These are phyloP conservation scores for Hyaloraphidium curvatum DNA, from an alignment of 192 early-diverging fungal genomes.

Conservation along the genomic window DNA sequence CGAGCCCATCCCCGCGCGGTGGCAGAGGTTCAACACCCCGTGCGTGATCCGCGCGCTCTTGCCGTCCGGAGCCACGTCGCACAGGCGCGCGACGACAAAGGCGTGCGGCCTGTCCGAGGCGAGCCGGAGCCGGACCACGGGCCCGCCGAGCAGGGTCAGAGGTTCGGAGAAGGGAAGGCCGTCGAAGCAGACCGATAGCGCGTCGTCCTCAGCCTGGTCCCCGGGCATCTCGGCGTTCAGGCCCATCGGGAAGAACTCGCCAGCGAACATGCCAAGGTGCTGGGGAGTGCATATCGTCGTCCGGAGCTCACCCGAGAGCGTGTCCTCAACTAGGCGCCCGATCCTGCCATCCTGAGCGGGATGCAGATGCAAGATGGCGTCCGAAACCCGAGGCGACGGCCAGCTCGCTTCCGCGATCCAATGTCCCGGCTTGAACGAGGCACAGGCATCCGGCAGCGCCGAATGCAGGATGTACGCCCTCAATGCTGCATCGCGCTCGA, in stretches of 20 bases:
- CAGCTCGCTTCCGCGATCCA: no score
- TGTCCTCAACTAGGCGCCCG: no score
- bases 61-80: neutral
- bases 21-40: neutral
- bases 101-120: no score
- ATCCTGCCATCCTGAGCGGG: no score
- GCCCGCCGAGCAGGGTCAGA: no score
- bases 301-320: no score
- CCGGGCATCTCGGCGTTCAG: neutral
- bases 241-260: neutral
- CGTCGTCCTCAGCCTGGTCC: slow-evolving; percentile 2
- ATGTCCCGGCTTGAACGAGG: neutral
- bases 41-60: neutral
- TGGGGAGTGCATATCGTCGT: neutral
- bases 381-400: no score
- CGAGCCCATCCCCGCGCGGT: neutral
- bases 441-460: neutral
- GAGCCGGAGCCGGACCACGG: no score
- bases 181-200: neutral
- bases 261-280: neutral
- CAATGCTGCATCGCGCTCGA: neutral
- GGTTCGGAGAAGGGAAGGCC: neutral
- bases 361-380: no score
- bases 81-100: neutral
- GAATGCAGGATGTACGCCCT: neutral